These are phyloP conservation scores for Pistacia integerrima DNA, from an alignment of 345 rosid genomes.

Conservation along the genomic window DNA sequence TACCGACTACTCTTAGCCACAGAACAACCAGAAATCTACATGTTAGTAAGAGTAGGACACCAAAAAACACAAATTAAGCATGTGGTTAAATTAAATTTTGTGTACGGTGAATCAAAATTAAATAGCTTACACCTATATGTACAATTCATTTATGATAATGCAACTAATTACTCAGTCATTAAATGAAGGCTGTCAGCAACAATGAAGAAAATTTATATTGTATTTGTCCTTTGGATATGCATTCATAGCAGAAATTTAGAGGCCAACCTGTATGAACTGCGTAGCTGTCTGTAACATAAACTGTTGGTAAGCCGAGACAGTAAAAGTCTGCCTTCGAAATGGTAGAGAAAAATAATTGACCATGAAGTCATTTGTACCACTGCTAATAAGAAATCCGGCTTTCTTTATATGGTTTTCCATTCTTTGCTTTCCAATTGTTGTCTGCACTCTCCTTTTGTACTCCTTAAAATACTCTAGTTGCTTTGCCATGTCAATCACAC, in stretches of 20 bases:
- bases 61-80: neutral
- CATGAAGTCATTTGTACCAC: conserved; percentile 65
- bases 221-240: too few species aligned
- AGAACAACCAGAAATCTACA: neutral
- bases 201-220: neutral
- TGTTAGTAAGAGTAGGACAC: neutral
- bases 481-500: conserved; percentile 38
- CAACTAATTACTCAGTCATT: neutral
- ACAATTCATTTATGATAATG: neutral
- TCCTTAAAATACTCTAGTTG: conserved; percentile 60
- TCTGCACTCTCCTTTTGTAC: conserved; percentile 45
- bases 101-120: neutral
- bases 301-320: conserved; percentile 52
- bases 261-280: conserved; percentile 53
- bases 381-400: conserved; percentile 42
- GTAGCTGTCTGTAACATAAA: conserved; percentile 49
- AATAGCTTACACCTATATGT: neutral
- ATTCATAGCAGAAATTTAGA: neutral
- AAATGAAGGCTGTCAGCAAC: neutral
- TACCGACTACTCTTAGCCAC: neutral
- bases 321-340: conserved; percentile 48
- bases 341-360: conserved; percentile 61
- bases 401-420: conserved; percentile 36
- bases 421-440: conserved; percentile 39
- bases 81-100: neutral